Conservation (phyloP, 441 rosid genomes). For the Populus trichocarpa region DNA sequence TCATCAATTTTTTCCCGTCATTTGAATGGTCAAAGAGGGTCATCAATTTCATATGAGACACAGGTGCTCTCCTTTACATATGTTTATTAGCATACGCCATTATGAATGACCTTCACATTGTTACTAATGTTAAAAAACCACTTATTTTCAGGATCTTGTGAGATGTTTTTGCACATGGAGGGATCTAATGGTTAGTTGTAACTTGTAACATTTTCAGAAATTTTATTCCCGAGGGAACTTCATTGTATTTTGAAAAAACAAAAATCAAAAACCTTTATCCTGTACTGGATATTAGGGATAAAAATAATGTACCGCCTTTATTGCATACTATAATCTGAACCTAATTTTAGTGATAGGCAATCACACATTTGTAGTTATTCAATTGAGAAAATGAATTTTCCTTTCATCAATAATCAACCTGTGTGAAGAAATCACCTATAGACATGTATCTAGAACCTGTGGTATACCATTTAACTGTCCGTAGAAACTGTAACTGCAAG, state of each 20-base stretch:
- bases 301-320: neutral
- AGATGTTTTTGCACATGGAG: constrained; percentile 87
- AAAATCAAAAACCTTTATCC: neutral
- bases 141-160: constrained; percentile 68
- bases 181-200: constrained; percentile 76
- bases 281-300: too few relatives aligned
- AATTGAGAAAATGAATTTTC: neutral
- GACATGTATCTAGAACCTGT: neutral
- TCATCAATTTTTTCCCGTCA: constrained; percentile 71
- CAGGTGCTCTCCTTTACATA: constrained; percentile 45
- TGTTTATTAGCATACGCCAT: constrained; percentile 1
- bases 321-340: neutral
- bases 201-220: neutral
- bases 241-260: neutral
- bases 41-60: constrained; percentile 41
- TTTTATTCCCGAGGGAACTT: neutral
- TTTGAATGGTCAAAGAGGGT: constrained; percentile 50
- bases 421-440: neutral
- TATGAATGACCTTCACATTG: constrained; percentile 5
- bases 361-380: neutral
- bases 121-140: constrained; percentile 16
- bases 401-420: constrained; percentile 1
- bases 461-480: neutral
- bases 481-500: neutral
- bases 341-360: neutral